Evolutionary conservation across 2,329 filamentous ascomycete species (phyloP).

Genomic region (Ophiocordyceps unilateralis): DNA sequence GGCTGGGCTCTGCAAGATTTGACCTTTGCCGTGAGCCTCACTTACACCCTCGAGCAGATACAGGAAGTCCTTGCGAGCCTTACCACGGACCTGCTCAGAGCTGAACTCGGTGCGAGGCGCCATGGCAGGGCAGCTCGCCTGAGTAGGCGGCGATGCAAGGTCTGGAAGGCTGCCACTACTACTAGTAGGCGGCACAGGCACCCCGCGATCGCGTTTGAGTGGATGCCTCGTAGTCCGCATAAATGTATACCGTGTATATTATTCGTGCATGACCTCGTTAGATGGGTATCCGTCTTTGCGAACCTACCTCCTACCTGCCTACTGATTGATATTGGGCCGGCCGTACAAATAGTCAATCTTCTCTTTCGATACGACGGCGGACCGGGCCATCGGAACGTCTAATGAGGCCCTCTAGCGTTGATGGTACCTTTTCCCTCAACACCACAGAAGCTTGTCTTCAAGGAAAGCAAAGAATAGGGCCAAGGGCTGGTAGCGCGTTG

Average conservation of each 20-base stretch:
- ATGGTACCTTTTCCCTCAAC: no score
- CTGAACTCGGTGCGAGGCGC: conserved; percentile 55
- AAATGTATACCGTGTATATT: background rate
- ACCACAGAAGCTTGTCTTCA: no score
- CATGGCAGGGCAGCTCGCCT: conserved; percentile 31
- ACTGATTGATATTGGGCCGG: no score
- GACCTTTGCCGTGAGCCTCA: conserved; percentile 18
- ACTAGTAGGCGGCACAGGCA: background rate
- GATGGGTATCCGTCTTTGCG: background rate
- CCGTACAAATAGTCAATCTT: no score
- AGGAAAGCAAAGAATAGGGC: no score
- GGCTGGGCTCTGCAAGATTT: background rate
- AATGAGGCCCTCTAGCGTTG: no score
- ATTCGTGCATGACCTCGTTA: background rate
- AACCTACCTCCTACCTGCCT: background rate
- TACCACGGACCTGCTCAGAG: conserved; percentile 59
- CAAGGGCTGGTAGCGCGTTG: no score
- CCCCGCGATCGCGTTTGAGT: background rate
- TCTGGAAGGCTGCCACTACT: no score
- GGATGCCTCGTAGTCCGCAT: background rate
- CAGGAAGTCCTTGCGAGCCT: conserved; percentile 75
- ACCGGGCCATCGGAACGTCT: no score
- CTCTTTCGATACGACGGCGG: no score
- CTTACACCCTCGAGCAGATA: conserved; percentile 88
- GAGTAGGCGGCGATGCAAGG: background rate